A percentile compares a stretch with the other conserved stretches of the same genome.
phyloP scores from a whole-genome alignment of 1,284 basidiomycete species.

The Athelia sp. region DNA sequence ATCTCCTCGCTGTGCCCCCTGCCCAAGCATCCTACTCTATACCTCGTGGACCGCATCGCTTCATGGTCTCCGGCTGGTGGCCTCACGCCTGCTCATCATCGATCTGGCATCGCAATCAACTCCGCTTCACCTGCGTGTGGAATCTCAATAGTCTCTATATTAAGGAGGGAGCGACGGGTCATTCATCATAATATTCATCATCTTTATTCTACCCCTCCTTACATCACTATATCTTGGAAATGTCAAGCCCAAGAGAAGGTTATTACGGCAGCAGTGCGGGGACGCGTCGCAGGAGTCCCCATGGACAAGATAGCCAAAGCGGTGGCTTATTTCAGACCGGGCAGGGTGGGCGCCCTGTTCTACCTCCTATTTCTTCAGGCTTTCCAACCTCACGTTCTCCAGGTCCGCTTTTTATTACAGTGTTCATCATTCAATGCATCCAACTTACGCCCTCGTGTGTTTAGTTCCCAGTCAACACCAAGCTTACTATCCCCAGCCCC shows the following conservation, averaged over 20 bases:
- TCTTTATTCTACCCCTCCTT: conserved; percentile 35
- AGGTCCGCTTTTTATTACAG: conserved; percentile 67
- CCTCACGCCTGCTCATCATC: conserved; percentile 17
- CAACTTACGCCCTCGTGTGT: conserved; percentile 43
- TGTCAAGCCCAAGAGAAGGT: conserved; percentile 58
- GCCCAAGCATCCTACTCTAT: conserved; percentile 30
- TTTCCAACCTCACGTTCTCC: conserved; percentile 83
- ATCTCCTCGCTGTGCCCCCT: conserved; percentile 24
- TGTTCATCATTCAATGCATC: conserved; percentile 43
- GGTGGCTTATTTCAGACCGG: conserved; percentile 65
- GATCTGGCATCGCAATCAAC: conserved; percentile 18
- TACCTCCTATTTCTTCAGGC: conserved; percentile 77
- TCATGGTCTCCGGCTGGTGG: conserved; percentile 35
- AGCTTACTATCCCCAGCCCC: conserved; percentile 51
- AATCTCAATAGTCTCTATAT: conserved; percentile 44
- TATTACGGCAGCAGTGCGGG: conserved; percentile 46
- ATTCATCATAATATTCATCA: conserved; percentile 48
- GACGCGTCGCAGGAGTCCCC: conserved; percentile 57
- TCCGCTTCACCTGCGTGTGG: conserved; percentile 22
- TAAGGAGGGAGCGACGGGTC: conserved; percentile 33
- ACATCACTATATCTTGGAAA: conserved; percentile 47
- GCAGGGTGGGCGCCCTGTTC: conserved; percentile 83
- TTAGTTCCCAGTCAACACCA: conserved; percentile 50
- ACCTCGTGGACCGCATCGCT: conserved; percentile 50
- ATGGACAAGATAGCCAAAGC: conserved; percentile 48